These are phyloP conservation scores for Alternaria gaisen DNA, from an alignment of 2,329 filamentous ascomycete species.

Conservation along the genomic window DNA sequence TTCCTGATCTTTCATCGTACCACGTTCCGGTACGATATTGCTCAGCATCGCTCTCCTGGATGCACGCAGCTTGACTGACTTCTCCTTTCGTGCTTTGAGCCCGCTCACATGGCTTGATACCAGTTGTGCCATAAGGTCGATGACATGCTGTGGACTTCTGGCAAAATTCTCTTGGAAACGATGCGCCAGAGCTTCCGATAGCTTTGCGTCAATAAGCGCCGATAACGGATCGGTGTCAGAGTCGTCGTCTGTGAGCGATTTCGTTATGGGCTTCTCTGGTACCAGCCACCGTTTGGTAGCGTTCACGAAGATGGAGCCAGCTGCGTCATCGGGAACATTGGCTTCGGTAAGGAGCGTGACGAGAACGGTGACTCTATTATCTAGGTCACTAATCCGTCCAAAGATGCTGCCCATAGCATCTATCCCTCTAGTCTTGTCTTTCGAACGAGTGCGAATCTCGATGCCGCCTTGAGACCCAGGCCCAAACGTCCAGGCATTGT, in stretches of 20 bases:
- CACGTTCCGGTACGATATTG: conserved; percentile 34
- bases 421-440: conserved; percentile 76
- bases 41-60: conserved; percentile 39
- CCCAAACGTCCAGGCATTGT: conserved; percentile 63
- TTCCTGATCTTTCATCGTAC: neutral
- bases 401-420: conserved; percentile 74
- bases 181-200: conserved; percentile 72
- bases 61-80: conserved; percentile 19
- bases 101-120: conserved; percentile 57
- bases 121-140: conserved; percentile 70
- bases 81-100: conserved; percentile 55
- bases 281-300: conserved; percentile 68
- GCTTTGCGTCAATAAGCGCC: conserved; percentile 66
- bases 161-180: conserved; percentile 70
- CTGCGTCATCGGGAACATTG: conserved; percentile 65
- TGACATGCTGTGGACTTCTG: conserved; percentile 69
- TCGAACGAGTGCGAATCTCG: conserved; percentile 66
- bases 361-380: conserved; percentile 36
- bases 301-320: conserved; percentile 66
- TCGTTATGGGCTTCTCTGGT: conserved; percentile 15
- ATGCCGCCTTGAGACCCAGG: conserved; percentile 59
- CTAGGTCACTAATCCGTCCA: conserved; percentile 53
- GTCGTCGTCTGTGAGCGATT: conserved; percentile 41
- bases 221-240: conserved; percentile 53
- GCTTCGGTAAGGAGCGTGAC: conserved; percentile 55